Base-by-base conservation (phyloP, 345 rosid genomes). In the Clausena lansium region DNA sequence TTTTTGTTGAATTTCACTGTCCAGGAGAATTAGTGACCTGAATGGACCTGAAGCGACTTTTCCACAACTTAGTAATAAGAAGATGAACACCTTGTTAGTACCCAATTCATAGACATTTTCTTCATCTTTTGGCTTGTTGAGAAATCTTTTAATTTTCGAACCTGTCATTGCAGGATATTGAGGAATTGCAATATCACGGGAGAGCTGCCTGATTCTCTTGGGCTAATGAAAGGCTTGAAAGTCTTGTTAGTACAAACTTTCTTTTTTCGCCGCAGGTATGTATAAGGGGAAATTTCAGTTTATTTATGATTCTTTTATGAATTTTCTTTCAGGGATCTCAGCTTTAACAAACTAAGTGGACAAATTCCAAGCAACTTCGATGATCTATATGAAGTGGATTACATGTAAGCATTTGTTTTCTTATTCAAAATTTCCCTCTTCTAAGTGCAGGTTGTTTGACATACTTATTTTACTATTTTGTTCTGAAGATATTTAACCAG, bases 11-110 rank as follows among this genome's bases (percentile, higher is more conserved):
- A 55, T 57, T 68, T 67, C 50, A 15, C 70, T 11, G 7, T 79
- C 70, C 84, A 85, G 92, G 94, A 87, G 90, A 77, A 89, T 92
- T 59, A 86, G 76, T 79, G 89, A 86, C 82, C 71, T 87, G 76
- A 75, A 75, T 60, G 92, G 86, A 76, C 78, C 71, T 1, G 83
- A 74, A 73, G 78, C 82, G 55, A 25, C 68, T 71, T 82, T 88
- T 85, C 93, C 91, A 55, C 20, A 85, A 1, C 82, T 82, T 33
- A 15, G 17, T 27, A 62, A 67, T 38, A 80, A 78, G 87, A 75
- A 35, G 33, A 4, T 86, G 82, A 58, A 79, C 73, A 76, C 0
- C 50, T 41, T 89, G 91, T 88, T 74, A 86, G 87, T 77, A 32
- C 30, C 22, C n/a, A 55, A 7, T 28, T 52, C 9, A 28, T 17